Conservation (phyloP, 768 basidiomycete genomes). For the Kwoniella heveanensis region DNA sequence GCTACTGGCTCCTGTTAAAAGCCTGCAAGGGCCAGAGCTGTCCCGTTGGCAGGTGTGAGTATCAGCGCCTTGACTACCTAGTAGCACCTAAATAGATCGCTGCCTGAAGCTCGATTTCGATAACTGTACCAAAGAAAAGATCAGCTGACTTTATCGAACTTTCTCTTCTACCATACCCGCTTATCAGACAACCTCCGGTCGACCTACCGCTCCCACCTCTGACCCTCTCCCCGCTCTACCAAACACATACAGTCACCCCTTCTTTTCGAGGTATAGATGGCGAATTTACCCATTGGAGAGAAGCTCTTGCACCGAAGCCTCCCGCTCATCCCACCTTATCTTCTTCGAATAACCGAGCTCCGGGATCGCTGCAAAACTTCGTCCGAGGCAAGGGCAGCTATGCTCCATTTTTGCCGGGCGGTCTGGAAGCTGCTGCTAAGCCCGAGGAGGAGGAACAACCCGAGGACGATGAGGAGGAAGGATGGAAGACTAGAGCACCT, state of each 20-base stretch:
- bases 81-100: too few relatives aligned
- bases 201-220: constrained; percentile 63
- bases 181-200: constrained; percentile 60
- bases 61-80: background rate
- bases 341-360: constrained; percentile 83
- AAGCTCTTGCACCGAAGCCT: constrained; percentile 56
- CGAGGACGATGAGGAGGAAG: constrained; percentile 55
- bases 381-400: constrained; percentile 91
- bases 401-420: constrained; percentile 93
- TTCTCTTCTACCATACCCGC: background rate
- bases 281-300: constrained; percentile 62
- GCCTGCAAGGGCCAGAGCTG: constrained; percentile 72
- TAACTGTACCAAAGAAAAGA: background rate
- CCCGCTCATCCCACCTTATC: constrained; percentile 66
- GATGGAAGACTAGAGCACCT: constrained; percentile 69
- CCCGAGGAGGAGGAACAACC: constrained; percentile 46
- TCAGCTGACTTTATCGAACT: background rate
- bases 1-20: constrained; percentile 69
- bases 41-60: constrained; percentile 79
- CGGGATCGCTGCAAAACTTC: constrained; percentile 75
- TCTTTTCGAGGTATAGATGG: constrained; percentile 46
- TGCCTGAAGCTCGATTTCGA: background rate
- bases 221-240: constrained; percentile 40
- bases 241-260: constrained; percentile 52
- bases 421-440: constrained; percentile 67